These are phyloP conservation scores for Monilinia polystroma DNA, from an alignment of 2,329 filamentous ascomycete genomes.

Conservation along the genomic window DNA sequence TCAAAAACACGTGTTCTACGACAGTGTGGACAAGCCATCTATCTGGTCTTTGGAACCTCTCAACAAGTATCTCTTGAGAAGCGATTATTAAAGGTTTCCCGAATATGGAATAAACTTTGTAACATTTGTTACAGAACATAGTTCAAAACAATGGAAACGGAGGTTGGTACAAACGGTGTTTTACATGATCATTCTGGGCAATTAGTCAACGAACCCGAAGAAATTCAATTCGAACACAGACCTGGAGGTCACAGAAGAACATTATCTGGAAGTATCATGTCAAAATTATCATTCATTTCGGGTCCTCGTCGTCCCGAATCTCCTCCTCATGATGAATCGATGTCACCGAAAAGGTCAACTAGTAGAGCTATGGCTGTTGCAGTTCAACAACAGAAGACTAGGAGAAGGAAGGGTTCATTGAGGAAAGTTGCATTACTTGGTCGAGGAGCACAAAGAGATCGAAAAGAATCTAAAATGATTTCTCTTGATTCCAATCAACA, in stretches of 20 bases:
- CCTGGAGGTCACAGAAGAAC: slow-evolving; percentile 47
- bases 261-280: slow-evolving; percentile 58
- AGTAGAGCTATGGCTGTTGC: slow-evolving; percentile 40
- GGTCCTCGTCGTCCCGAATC: slow-evolving; percentile 38
- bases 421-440: slow-evolving; percentile 83
- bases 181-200: slow-evolving; percentile 4
- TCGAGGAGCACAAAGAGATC: slow-evolving; percentile 64
- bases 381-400: slow-evolving; percentile 51
- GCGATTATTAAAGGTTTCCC: background rate
- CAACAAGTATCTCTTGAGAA: background rate
- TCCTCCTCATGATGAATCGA: slow-evolving; percentile 35
- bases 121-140: background rate
- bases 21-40: background rate
- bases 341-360: slow-evolving; percentile 35
- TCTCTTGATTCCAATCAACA: slow-evolving; percentile 39
- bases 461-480: slow-evolving; percentile 49
- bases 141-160: slow-evolving; percentile 12
- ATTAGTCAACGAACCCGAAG: slow-evolving; percentile 19
- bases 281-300: slow-evolving; percentile 65
- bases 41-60: background rate
- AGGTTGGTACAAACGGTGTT: background rate
- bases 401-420: slow-evolving; percentile 78
- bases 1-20: slow-evolving; percentile 11
- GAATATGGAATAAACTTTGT: background rate
- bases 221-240: slow-evolving; percentile 3